These are phyloP conservation scores for Trichophaea hybrida DNA, from an alignment of 2,329 filamentous ascomycete genomes.

Conservation along the genomic window DNA sequence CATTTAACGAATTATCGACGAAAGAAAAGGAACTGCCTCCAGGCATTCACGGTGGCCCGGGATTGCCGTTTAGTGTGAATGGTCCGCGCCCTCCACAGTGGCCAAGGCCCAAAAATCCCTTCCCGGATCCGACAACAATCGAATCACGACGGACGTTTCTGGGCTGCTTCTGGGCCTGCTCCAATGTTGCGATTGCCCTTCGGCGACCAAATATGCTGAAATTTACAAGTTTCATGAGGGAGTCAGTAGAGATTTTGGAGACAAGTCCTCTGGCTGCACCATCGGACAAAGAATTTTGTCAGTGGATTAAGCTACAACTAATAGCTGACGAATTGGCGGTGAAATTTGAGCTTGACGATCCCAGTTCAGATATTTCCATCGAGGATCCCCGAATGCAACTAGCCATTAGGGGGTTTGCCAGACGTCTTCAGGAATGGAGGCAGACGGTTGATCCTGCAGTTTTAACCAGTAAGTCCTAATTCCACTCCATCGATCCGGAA, in stretches of 20 bases:
- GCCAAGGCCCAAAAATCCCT: conserved; percentile 8
- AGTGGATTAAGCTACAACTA: conserved; percentile 34
- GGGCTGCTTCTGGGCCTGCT: conserved; percentile 28
- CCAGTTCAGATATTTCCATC: conserved; percentile 38
- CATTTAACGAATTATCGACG: neutral
- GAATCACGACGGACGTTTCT: conserved; percentile 31
- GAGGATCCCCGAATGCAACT: conserved; percentile 43
- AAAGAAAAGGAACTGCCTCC: neutral
- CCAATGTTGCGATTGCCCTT: conserved; percentile 34
- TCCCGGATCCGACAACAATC: conserved; percentile 26
- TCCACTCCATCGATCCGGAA: neutral
- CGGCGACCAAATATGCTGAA: conserved; percentile 36
- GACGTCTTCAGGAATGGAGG: conserved; percentile 39
- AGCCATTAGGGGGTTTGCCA: conserved; percentile 41
- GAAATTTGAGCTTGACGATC: conserved; percentile 44
- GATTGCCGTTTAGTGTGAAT: neutral
- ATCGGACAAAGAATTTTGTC: conserved; percentile 33
- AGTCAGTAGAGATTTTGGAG: conserved; percentile 35
- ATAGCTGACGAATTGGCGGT: conserved; percentile 44
- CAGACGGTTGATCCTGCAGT: conserved; percentile 27
- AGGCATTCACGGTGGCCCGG: neutral
- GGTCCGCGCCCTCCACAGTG: neutral
- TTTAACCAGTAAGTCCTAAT: neutral
- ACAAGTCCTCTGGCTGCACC: conserved; percentile 32
- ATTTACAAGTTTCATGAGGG: conserved; percentile 34